Evolutionary conservation across 352 stramenopile species (phyloP).

Genomic region (Phytophthora cajani): DNA sequence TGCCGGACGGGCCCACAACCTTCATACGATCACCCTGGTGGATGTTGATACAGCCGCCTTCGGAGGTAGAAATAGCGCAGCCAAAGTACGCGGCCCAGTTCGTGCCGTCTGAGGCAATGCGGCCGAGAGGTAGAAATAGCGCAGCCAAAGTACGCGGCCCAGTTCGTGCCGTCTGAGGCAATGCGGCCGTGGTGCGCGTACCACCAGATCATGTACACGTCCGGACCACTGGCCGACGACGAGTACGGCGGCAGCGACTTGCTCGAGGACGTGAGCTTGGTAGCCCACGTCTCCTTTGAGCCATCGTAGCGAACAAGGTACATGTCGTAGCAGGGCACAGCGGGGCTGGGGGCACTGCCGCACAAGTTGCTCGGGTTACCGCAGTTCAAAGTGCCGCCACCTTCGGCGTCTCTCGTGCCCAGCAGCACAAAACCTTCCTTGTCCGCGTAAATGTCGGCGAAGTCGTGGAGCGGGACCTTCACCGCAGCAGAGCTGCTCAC

Average conservation of each 20-base stretch:
- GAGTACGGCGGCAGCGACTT: constrained; percentile 55
- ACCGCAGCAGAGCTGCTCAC: constrained; percentile 37
- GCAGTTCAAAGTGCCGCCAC: constrained; percentile 56
- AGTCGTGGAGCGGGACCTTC: constrained; percentile 45
- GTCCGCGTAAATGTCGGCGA: constrained; percentile 58
- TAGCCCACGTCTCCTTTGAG: constrained; percentile 51
- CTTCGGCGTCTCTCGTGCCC: constrained; percentile 48
- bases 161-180: constrained; percentile 59
- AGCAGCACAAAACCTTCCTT: constrained; percentile 56
- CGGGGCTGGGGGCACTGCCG: constrained; percentile 38
- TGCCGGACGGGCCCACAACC: constrained; percentile 42
- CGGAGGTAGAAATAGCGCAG: constrained; percentile 51
- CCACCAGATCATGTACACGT: constrained; percentile 70
- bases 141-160: constrained; percentile 60
- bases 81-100: constrained; percentile 69
- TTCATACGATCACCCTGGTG: constrained; percentile 68
- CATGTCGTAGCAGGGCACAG: constrained; percentile 61
- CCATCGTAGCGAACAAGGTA: constrained; percentile 58
- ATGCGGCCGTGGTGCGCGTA: constrained; percentile 65
- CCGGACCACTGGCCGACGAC: constrained; percentile 35
- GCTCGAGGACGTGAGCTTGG: constrained; percentile 56
- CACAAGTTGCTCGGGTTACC: constrained; percentile 60
- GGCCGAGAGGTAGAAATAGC: constrained; percentile 57
- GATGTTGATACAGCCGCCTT: constrained; percentile 64
- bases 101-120: constrained; percentile 54